A percentile compares a stretch with the other conserved stretches of the same genome.
These are phyloP conservation scores for Spiromastix sp. DNA, from an alignment of 2,329 filamentous ascomycete genomes.

Conservation along the genomic window DNA sequence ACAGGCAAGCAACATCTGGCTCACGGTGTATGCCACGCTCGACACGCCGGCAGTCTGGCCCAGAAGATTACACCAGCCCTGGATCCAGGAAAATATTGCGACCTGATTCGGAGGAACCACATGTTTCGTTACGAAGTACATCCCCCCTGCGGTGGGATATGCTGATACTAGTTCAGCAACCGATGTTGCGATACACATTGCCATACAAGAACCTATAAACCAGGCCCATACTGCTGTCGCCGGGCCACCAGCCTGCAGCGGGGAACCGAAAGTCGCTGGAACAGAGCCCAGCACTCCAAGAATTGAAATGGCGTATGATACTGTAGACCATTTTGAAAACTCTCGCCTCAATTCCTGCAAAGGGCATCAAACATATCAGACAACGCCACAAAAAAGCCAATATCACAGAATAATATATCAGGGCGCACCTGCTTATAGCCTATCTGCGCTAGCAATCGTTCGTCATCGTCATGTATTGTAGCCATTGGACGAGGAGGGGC, in stretches of 20 bases:
- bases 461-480: conserved; percentile 46
- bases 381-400: neutral
- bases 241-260: conserved; percentile 49
- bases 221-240: conserved; percentile 57
- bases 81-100: conserved; percentile 54
- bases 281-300: conserved; percentile 56
- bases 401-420: neutral
- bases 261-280: conserved; percentile 51
- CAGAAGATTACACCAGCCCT: conserved; percentile 58
- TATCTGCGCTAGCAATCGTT: conserved; percentile 49
- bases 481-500: conserved; percentile 22
- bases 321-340: conserved; percentile 57
- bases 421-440: conserved; percentile 50
- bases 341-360: conserved; percentile 49
- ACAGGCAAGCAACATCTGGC: conserved; percentile 53
- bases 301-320: conserved; percentile 57
- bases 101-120: conserved; percentile 52
- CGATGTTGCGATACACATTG: conserved; percentile 53
- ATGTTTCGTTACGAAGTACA: conserved; percentile 59
- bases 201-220: conserved; percentile 54
- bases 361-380: neutral
- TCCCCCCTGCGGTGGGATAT: conserved; percentile 56
- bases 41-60: conserved; percentile 55
- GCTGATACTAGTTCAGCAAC: conserved; percentile 57
- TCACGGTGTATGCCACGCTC: conserved; percentile 52